Percentiles rank a stretch among this genome's conserved stretches.
Evolutionary conservation across 805 yeast species (phyloP).

Genomic region (Yarrowia sp.): DNA sequence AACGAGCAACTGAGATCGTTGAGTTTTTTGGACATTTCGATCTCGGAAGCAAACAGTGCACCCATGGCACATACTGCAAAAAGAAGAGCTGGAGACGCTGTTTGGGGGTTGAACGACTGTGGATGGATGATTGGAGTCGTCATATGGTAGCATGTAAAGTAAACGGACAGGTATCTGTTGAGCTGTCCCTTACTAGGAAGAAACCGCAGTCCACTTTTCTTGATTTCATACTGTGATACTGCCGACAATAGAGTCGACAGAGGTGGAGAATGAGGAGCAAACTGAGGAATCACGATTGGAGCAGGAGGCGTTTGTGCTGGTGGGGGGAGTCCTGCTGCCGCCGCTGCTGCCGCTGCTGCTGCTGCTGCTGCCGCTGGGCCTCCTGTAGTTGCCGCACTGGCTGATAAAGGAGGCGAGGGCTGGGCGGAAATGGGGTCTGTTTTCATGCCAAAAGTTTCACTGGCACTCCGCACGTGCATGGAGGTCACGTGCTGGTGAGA

Average conservation of each 20-base stretch:
- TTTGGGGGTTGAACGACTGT: constrained; percentile 37
- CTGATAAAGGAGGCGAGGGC: constrained; percentile 25
- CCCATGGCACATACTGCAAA: constrained; percentile 40
- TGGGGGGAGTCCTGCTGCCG: constrained; percentile 2
- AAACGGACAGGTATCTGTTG: constrained; percentile 38
- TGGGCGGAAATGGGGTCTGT: constrained; percentile 17
- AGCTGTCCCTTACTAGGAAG: constrained; percentile 35
- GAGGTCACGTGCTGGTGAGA: constrained; percentile 7
- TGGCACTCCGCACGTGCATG: constrained; percentile 10
- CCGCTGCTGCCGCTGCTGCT: constrained; percentile 11
- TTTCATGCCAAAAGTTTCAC: constrained; percentile 1
- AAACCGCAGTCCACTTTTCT: constrained; percentile 28
- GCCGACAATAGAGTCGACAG: constrained; percentile 30
- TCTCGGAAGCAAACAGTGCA: constrained; percentile 36
- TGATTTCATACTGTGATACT: constrained; percentile 30
- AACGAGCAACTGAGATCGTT: constrained; percentile 36
- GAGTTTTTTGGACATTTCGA: constrained; percentile 34
- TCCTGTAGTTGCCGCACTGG: constrained; percentile 29
- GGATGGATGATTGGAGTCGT: constrained; percentile 39
- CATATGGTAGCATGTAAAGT: constrained; percentile 39
- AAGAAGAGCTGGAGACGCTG: constrained; percentile 37
- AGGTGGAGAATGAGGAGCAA: constrained; percentile 27
- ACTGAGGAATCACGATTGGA: not conserved
- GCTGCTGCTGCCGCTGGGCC: not conserved
- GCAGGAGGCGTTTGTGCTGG: constrained; percentile 15